phyloP scores from a whole-genome alignment of 2,329 filamentous ascomycete species.

The Diaporthe sp. region DNA sequence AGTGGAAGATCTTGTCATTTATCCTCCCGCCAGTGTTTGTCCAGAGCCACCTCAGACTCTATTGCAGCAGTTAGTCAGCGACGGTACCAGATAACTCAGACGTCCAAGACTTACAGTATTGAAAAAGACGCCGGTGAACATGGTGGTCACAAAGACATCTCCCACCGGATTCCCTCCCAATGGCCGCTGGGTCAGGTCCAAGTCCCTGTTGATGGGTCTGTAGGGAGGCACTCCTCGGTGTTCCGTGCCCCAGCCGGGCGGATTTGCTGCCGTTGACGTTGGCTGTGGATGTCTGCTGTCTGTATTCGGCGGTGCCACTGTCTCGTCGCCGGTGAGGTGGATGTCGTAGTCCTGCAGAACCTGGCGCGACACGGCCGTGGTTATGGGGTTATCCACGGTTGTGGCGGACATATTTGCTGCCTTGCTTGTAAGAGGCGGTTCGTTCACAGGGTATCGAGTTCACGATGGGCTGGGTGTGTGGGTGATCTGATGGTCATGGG shows the following conservation, averaged over 20 bases:
- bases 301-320: constrained; percentile 41
- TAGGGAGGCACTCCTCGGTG: constrained; percentile 49
- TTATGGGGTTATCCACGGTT: constrained; percentile 45
- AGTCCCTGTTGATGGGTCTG: constrained; percentile 47
- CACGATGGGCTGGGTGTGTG: background rate
- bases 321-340: constrained; percentile 43
- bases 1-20: constrained; percentile 44
- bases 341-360: constrained; percentile 50
- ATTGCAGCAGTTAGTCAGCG: background rate
- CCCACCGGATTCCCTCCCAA: constrained; percentile 46
- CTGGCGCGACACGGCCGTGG: constrained; percentile 42
- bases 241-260: constrained; percentile 45
- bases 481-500: background rate
- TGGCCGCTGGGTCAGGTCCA: constrained; percentile 46
- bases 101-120: constrained; percentile 45
- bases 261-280: constrained; percentile 44
- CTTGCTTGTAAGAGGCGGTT: background rate
- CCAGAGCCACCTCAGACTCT: constrained; percentile 46
- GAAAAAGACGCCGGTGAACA: constrained; percentile 49
- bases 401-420: constrained; percentile 45
- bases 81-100: background rate
- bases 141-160: constrained; percentile 46
- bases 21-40: constrained; percentile 45
- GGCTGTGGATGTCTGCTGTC: constrained; percentile 43
- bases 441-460: background rate